Conservation (phyloP, 192 early-diverging fungal species). For the Paraglomus brasilianum region DNA sequence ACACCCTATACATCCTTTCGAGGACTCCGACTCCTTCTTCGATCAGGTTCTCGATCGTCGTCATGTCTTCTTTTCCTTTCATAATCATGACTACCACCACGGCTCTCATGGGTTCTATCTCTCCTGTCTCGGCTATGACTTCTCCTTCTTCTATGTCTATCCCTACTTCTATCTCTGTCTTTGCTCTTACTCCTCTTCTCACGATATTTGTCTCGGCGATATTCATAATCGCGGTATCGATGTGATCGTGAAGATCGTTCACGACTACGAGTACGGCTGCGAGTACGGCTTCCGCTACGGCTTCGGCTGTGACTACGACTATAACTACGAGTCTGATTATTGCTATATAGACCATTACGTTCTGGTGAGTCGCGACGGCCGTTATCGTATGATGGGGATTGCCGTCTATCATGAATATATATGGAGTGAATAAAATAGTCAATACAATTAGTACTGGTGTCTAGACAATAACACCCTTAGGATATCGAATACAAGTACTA, state of each 20-base stretch:
- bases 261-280: no score
- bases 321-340: no score
- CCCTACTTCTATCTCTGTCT: not conserved
- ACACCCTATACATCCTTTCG: not conserved
- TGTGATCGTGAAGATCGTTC: slow-evolving; percentile 19
- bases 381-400: slow-evolving; percentile 27
- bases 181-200: slow-evolving; percentile 7
- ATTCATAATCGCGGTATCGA: slow-evolving; percentile 17
- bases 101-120: slow-evolving; percentile 21
- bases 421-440: not conserved
- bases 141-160: slow-evolving; percentile 23
- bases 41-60: slow-evolving; percentile 11
- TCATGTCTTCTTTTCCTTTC: slow-evolving; percentile 22
- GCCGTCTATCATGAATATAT: not conserved
- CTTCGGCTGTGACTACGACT: slow-evolving; percentile 15
- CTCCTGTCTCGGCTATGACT: slow-evolving; percentile 20
- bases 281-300: not conserved
- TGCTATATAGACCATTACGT: not conserved
- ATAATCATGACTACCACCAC: slow-evolving; percentile 18
- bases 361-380: slow-evolving; percentile 12
- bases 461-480: no score
- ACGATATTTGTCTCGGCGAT: not conserved
- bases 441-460: not conserved
- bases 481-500: no score
- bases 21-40: slow-evolving; percentile 21